Evolutionary conservation across 352 stramenopile species (phyloP).

Genomic region (Pythium coloratum): DNA sequence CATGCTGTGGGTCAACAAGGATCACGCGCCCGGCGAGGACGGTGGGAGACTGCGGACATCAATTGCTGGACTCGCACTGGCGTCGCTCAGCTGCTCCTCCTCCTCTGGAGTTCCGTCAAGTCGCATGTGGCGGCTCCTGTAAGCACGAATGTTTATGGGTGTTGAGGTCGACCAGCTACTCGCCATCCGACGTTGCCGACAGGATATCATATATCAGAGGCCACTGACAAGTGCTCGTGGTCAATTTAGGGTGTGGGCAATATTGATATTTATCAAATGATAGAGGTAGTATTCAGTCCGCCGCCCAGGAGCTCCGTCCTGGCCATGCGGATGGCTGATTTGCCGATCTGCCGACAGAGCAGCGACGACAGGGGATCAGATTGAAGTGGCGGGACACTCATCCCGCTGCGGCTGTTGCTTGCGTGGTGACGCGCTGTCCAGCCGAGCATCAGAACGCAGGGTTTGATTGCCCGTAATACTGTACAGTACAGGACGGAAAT

Average conservation of each 20-base stretch:
- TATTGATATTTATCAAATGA: background rate
- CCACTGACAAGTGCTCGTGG: background rate
- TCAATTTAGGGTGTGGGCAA: background rate
- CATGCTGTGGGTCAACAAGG: background rate
- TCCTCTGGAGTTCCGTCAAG: background rate
- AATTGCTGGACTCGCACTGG: background rate
- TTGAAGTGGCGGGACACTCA: conserved; percentile 5
- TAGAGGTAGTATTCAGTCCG: background rate
- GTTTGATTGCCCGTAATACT: background rate
- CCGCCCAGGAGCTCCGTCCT: background rate
- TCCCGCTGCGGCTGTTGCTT: background rate
- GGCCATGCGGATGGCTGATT: conserved; percentile 2
- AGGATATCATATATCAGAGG: background rate
- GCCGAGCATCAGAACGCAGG: background rate
- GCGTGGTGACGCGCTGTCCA: background rate
- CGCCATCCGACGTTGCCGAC: background rate
- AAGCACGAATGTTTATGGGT: background rate
- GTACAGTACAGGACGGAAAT: background rate
- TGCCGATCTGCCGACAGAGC: background rate
- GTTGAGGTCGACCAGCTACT: background rate
- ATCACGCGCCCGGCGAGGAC: background rate
- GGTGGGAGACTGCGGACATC: background rate
- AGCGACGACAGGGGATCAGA: background rate
- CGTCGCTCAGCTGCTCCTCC: conserved; percentile 5
- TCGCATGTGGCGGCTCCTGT: background rate